Evolutionary conservation across 345 rosid genomes (phyloP).

Genomic region (Cochlearia excelsa): DNA sequence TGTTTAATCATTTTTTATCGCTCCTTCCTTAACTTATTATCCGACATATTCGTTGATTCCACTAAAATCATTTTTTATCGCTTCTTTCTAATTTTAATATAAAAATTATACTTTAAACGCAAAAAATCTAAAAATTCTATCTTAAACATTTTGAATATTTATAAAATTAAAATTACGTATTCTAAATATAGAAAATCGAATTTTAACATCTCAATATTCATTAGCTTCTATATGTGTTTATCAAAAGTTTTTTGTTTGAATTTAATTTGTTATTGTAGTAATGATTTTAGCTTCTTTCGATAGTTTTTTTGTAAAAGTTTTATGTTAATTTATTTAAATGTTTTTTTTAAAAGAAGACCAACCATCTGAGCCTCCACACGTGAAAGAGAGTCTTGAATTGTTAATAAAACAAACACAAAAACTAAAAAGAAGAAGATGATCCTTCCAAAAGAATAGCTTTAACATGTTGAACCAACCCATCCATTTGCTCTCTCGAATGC

Average conservation of each 20-base stretch:
- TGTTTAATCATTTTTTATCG: slow-evolving; percentile 13
- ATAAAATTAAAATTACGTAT: neutral
- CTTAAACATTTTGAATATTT: neutral
- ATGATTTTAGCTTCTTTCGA: too few species aligned
- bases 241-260: too few species aligned
- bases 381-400: slow-evolving; percentile 7
- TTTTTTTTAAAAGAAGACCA: neutral
- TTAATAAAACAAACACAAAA: neutral
- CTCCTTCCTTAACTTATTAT: neutral
- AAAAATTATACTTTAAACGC: too few species aligned
- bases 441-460: slow-evolving; percentile 50
- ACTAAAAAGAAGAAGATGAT: slow-evolving; percentile 17
- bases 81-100: too few species aligned
- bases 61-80: too few species aligned
- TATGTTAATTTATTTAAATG: too few species aligned
- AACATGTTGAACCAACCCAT: slow-evolving; percentile 46
- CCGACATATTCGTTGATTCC: slow-evolving; percentile 22
- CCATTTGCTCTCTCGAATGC: slow-evolving; percentile 80
- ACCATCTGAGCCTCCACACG: neutral
- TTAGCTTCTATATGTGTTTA: too few species aligned
- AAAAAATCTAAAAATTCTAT: neutral
- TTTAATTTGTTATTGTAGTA: too few species aligned
- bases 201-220: too few species aligned
- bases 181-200: neutral
- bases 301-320: too few species aligned